These are phyloP conservation scores for Claviceps sorghi DNA, from an alignment of 2,329 filamentous ascomycete genomes.

Conservation along the genomic window DNA sequence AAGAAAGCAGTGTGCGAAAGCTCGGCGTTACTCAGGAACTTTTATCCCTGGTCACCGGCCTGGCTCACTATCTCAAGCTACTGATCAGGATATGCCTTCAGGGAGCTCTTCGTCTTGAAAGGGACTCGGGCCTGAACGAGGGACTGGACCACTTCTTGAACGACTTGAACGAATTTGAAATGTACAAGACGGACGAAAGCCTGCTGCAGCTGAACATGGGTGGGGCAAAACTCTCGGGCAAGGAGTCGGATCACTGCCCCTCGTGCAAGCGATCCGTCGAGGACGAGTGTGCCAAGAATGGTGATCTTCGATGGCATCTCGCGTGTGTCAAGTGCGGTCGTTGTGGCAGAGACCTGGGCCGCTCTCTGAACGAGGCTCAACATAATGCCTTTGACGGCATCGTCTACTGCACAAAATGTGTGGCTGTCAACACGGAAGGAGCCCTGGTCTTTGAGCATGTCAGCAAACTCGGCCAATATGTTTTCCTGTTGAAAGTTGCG, in stretches of 20 bases:
- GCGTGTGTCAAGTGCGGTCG: slow-evolving; percentile 65
- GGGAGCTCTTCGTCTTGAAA: slow-evolving; percentile 78
- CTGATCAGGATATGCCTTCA: slow-evolving; percentile 94
- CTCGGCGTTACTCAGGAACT: slow-evolving; percentile 94
- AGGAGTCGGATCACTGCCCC: slow-evolving; percentile 72
- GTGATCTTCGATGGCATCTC: slow-evolving; percentile 70
- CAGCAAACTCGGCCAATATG: slow-evolving; percentile 82
- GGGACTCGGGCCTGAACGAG: slow-evolving; percentile 59
- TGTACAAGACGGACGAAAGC: slow-evolving; percentile 55
- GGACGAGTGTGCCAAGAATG: slow-evolving; percentile 71
- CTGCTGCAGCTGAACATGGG: slow-evolving; percentile 51
- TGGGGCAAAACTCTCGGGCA: slow-evolving; percentile 52
- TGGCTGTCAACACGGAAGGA: slow-evolving; percentile 37
- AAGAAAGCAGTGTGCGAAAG: slow-evolving; percentile 78
- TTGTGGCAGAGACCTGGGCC: slow-evolving; percentile 50
- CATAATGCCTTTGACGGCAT: slow-evolving; percentile 54
- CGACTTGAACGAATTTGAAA: slow-evolving; percentile 71
- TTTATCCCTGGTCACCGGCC: slow-evolving; percentile 88
- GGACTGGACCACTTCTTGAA: slow-evolving; percentile 73
- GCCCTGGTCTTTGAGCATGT: slow-evolving; percentile 52
- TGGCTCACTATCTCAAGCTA: slow-evolving; percentile 94
- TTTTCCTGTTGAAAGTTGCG: slow-evolving; percentile 83
- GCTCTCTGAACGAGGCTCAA: slow-evolving; percentile 52
- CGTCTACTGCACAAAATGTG: slow-evolving; percentile 58
- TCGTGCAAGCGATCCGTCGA: slow-evolving; percentile 79